Evolutionary conservation across 2,329 filamentous ascomycete genomes (phyloP).

Genomic region (Periconia macrospinosa): DNA sequence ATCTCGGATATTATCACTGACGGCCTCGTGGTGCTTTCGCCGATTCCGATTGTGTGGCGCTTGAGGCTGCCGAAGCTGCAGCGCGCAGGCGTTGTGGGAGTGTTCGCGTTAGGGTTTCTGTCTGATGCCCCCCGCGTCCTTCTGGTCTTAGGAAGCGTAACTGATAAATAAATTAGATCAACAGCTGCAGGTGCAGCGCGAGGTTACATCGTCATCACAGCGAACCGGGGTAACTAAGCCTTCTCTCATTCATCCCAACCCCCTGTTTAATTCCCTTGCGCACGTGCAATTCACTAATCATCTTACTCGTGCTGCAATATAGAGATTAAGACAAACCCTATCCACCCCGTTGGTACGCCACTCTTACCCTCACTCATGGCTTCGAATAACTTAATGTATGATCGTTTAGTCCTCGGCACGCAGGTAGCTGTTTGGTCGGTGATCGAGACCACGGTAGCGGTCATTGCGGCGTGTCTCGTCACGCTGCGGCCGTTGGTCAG

Average conservation of each 20-base stretch:
- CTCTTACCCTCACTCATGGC: neutral
- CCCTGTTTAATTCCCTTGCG: no score
- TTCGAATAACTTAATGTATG: neutral
- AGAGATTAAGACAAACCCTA: neutral
- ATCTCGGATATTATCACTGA: conserved; percentile 6
- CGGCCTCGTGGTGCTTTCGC: conserved; percentile 1
- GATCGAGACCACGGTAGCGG: conserved; percentile 2
- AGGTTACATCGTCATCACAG: conserved; percentile 1
- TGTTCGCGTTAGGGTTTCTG: conserved; percentile 4
- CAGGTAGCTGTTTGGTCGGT: conserved; percentile 5
- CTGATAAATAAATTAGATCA: neutral
- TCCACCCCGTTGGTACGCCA: neutral
- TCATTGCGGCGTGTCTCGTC: conserved; percentile 3
- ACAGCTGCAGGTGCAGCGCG: conserved; percentile 1
- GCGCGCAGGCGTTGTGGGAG: neutral
- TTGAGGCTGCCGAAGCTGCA: neutral
- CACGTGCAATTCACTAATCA: neutral
- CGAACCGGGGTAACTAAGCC: neutral
- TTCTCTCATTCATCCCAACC: neutral
- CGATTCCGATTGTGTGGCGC: conserved; percentile 4
- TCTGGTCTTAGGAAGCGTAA: neutral
- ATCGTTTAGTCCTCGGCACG: neutral
- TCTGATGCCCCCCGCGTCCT: neutral
- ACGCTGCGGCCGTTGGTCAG: neutral
- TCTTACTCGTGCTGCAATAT: neutral